Evolutionary conservation across 2,329 filamentous ascomycete genomes (phyloP), one percentile per base, ranked within the genome.

Genomic region (Xylariaceae sp.): DNA sequence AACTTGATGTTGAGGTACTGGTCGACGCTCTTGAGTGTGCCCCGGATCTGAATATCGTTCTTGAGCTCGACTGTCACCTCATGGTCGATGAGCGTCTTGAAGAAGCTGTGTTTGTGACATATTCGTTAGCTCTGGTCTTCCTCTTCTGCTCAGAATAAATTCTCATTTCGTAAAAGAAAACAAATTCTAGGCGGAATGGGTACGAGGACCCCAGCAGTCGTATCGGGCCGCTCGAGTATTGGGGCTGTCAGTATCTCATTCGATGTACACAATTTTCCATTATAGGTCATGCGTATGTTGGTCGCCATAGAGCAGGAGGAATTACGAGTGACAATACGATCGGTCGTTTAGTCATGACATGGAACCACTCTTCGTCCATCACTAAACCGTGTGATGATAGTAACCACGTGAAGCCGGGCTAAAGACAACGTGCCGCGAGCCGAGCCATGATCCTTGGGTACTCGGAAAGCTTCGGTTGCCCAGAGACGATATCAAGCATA

Each of bases 1-100:
- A 99, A 84, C 79, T 97, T 97, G 76, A 99, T 96, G 76, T 99
- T 99, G 68, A 99, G 84, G 75, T 95, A 99, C 77, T 97, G 94
- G 71, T 99, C 94, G 63, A 99, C 92, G 68, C 89, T 95, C 79
- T 97, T 99, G 63, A 99, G 80, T 34, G 87, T 95, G 62, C 94
- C 94, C 66, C 89, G 89, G 71, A 99, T 95, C 70, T 92, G 91
- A 65, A 99, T 95, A 75, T 99, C 94, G 73, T 99, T 99, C 77
- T 99, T 99, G 72, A 99, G 88, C 78, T 99, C 94, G 70, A 99
- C 91, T 44, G 92, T 97, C 68, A 99, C 92, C 78, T 95, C 86
- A 64, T 94, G 88, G 78, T 96, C 94, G 71, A 96, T 95, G 67
- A 97, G 88, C 50, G 92, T 97, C 74, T 97, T 97, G 85, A 97